Base-by-base conservation (phyloP, 2,329 filamentous ascomycete species). In the Erysiphe pisi region DNA sequence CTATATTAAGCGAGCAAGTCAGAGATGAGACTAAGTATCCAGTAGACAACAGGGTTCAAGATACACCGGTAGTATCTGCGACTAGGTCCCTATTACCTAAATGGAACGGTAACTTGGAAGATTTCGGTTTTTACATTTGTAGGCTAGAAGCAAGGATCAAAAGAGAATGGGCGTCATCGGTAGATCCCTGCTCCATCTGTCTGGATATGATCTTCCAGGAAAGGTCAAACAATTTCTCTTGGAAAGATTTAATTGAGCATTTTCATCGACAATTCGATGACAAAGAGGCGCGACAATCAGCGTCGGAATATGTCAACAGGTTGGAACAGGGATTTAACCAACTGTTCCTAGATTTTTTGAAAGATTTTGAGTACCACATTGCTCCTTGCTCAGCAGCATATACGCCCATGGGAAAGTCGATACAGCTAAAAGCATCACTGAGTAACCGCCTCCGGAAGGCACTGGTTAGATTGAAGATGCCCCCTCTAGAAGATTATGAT, bases 401-500 rank as follows among this genome's bases (percentile, higher is more conserved):
- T 20, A 52, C 47, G 47, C 47, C 47, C 20, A 11, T 52, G 47
- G 47, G 47, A 52, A 52, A 52, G 47, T 52, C 47, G 20, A 52
- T 52, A n/a, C 65, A 70, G n/a, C 65, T 70, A 16, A 70, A 70
- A 43, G 25, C 65, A 12, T 70, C 65, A 31, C 9, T 70, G 40
- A 70, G 40, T 43, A n/a, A 25, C 12, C 65, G 65, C n/a, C 65
- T 70, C 8, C 65, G 65, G 14, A 70, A 11, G 25, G 65, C 65
- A 36, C 20, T 70, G 8, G 12, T 70, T 12, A 25, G 65, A 36
- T n/a, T 70, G 9, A 70, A 70, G n/a, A 7, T 70, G 4, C 36
- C 65, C 9, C 36, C 25, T 36, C 65, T 25, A 16, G 36, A 70
- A 31, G 4, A 70, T 40, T 70, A 70, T 70, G 12, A 40, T 11